Conservation (phyloP, 1,284 basidiomycete genomes). For the Leccinum ponderosum region DNA sequence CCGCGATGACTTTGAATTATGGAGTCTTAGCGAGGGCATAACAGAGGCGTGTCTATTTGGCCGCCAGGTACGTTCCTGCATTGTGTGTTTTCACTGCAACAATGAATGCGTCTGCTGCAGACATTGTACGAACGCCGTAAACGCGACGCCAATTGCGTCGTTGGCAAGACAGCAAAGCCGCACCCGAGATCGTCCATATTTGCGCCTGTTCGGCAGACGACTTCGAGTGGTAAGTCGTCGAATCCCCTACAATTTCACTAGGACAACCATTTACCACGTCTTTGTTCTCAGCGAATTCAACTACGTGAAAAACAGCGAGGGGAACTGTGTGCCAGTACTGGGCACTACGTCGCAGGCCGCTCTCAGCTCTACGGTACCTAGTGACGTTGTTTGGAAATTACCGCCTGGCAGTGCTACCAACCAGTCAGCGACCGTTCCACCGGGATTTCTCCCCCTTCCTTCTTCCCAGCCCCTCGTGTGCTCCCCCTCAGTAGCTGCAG, state of each 20-base stretch:
- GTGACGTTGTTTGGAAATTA: background rate
- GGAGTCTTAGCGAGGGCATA: slow-evolving; percentile 91
- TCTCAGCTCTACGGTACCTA: background rate
- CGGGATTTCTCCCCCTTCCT: background rate
- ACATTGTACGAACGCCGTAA: slow-evolving; percentile 86
- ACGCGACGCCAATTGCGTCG: slow-evolving; percentile 77
- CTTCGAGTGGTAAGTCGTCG: slow-evolving; percentile 84
- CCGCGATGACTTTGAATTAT: slow-evolving; percentile 91
- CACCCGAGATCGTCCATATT: slow-evolving; percentile 58
- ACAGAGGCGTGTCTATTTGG: slow-evolving; percentile 80
- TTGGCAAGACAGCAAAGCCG: slow-evolving; percentile 68
- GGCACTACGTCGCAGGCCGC: slow-evolving; percentile 45
- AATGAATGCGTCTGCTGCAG: slow-evolving; percentile 38
- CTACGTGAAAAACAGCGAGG: slow-evolving; percentile 52
- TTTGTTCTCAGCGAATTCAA: slow-evolving; percentile 66
- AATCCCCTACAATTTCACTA: background rate
- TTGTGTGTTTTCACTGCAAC: background rate
- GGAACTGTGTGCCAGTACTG: slow-evolving; percentile 73
- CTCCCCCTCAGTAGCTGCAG: slow-evolving; percentile 23
- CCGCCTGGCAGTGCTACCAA: background rate
- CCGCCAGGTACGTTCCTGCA: slow-evolving; percentile 54
- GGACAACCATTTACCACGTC: background rate
- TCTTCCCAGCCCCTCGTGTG: background rate
- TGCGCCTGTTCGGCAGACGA: slow-evolving; percentile 75
- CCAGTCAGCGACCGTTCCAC: background rate